Conservation (phyloP, 257 asterid genomes). For the Solanum rostratum region DNA sequence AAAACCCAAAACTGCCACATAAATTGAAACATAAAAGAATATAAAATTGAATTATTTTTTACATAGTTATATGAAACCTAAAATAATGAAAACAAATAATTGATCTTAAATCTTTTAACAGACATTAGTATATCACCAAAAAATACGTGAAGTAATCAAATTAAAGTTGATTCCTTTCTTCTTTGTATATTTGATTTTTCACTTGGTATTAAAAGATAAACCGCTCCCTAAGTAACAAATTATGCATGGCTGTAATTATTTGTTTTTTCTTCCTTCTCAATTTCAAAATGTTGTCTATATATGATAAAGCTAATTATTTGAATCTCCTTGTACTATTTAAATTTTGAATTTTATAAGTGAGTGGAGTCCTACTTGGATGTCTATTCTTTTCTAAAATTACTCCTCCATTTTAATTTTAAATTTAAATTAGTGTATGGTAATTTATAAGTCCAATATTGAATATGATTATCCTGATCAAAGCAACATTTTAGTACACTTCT, state of each 20-base stretch:
- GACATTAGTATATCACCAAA: not conserved
- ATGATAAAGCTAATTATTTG: not conserved
- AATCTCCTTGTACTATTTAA: not conserved
- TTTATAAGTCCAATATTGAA: not conserved
- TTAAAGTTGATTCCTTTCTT: not conserved
- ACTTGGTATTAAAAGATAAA: not conserved
- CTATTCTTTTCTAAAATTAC: not conserved
- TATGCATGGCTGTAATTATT: not conserved
- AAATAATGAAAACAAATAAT: not conserved
- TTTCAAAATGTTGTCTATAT: not conserved
- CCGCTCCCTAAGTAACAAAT: not conserved
- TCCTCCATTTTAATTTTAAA: not conserved
- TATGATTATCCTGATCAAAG: not conserved
- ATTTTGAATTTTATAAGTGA: not conserved
- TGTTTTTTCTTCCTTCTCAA: not conserved
- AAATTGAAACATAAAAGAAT: fast-evolving
- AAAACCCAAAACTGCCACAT: fast-evolving
- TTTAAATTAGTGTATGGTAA: not conserved
- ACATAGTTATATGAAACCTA: not conserved
- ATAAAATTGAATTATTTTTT: not conserved
- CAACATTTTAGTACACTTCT: not conserved
- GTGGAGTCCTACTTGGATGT: not conserved
- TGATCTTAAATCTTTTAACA: not conserved
- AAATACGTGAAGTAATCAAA: not conserved
- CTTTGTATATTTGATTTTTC: not conserved